phyloP scores from a whole-genome alignment of 345 rosid genomes.

The Laguncularia racemosa region DNA sequence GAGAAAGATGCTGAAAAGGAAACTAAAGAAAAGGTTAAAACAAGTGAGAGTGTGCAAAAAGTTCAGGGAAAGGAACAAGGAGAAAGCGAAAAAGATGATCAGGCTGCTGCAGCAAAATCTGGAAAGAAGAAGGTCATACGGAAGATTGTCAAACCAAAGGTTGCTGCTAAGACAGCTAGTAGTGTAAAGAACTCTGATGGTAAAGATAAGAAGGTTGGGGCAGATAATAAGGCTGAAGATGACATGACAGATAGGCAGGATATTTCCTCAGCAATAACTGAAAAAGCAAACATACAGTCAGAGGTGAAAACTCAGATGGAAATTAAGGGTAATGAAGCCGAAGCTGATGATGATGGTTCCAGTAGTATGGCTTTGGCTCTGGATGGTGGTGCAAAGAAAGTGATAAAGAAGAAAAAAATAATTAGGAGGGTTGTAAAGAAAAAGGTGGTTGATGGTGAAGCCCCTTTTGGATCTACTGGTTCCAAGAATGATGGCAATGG shows the following conservation, averaged over 20 bases:
- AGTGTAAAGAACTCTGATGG: constrained; percentile 23
- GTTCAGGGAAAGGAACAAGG: constrained; percentile 30
- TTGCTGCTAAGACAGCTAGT: constrained; percentile 33
- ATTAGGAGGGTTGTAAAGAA: constrained; percentile 77
- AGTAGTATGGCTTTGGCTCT: constrained; percentile 22
- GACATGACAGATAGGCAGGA: constrained; percentile 34
- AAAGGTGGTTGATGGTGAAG: constrained; percentile 41
- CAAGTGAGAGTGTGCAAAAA: constrained; percentile 22
- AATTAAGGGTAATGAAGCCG: constrained; percentile 27
- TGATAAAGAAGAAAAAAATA: constrained; percentile 60
- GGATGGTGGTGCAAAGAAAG: constrained; percentile 42
- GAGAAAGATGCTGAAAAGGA: constrained; percentile 24
- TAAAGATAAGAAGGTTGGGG: constrained; percentile 35
- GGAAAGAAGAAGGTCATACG: constrained; percentile 74
- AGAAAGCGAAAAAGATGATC: constrained; percentile 31
- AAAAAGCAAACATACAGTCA: constrained; percentile 25
- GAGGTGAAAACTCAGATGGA: constrained; percentile 36
- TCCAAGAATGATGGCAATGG: constrained; percentile 29
- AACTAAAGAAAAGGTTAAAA: constrained; percentile 23
- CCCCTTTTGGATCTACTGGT: constrained; percentile 24
- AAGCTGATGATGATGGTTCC: constrained; percentile 40
- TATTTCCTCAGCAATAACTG: constrained; percentile 25
- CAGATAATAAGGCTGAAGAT: constrained; percentile 28
- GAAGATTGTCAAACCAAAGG: constrained; percentile 69
- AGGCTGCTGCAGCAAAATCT: constrained; percentile 32